Evolutionary conservation across 768 basidiomycete genomes (phyloP).

Genomic region (Agaricus subrufescens): DNA sequence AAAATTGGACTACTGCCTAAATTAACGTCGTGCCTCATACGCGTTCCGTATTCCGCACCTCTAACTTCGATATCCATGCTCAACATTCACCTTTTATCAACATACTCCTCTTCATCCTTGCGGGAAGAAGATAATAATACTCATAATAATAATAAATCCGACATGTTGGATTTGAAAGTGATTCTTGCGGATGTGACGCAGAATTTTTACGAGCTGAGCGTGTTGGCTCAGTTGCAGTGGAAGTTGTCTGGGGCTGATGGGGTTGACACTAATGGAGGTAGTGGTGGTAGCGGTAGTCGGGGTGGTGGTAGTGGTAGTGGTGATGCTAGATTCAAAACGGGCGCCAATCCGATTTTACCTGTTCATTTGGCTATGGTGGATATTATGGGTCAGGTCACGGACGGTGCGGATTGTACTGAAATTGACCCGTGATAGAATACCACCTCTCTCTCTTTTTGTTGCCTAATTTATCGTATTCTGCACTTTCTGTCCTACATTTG

Average conservation of each 20-base stretch:
- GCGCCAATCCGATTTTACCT: slow-evolving; percentile 52
- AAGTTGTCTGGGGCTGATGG: slow-evolving; percentile 22
- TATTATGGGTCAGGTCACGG: slow-evolving; percentile 34
- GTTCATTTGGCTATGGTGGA: slow-evolving; percentile 74
- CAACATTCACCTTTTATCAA: slow-evolving; percentile 56
- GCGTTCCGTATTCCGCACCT: slow-evolving; percentile 40
- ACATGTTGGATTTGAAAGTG: slow-evolving; percentile 17
- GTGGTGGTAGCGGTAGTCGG: background rate
- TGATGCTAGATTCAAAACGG: background rate
- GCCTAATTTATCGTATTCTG: background rate
- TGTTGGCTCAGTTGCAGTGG: slow-evolving; percentile 51
- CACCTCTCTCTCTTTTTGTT: slow-evolving; percentile 3
- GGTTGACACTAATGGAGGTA: background rate
- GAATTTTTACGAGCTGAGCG: slow-evolving; percentile 66
- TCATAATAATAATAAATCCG: slow-evolving; percentile 1
- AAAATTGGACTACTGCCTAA: slow-evolving; percentile 47
- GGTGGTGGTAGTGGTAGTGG: background rate
- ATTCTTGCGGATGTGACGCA: slow-evolving; percentile 53
- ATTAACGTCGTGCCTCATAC: slow-evolving; percentile 54
- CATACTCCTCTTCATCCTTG: slow-evolving; percentile 28
- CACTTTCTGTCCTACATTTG: background rate
- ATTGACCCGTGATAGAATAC: slow-evolving; percentile 13
- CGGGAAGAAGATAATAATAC: slow-evolving; percentile 8
- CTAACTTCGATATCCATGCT: slow-evolving; percentile 46
- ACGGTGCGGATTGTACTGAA: slow-evolving; percentile 29